A percentile compares a stretch with the other conserved stretches of the same genome.
phyloP scores from a whole-genome alignment of 768 basidiomycete genomes.

The Terana coerulea region DNA sequence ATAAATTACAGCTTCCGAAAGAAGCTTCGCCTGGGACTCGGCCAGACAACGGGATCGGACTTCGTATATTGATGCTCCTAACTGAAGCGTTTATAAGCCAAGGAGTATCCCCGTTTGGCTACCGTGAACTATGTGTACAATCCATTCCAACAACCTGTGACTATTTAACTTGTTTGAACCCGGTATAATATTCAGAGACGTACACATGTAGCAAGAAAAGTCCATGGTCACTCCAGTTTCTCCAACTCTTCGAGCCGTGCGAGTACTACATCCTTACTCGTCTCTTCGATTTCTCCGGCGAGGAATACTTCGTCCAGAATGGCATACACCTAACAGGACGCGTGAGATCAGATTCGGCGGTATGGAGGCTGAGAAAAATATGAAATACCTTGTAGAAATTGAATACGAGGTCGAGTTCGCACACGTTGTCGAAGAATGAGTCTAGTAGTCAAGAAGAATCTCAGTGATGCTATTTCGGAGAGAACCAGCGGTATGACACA shows the following conservation, averaged over 20 bases:
- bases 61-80: no score
- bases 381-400: constrained; percentile 89
- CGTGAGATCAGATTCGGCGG: no score
- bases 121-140: not conserved
- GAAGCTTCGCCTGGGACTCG: no score
- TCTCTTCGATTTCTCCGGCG: constrained; percentile 98
- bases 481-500: constrained; percentile 35
- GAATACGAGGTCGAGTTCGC: constrained; percentile 96
- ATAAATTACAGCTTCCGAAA: no score
- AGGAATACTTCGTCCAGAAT: constrained; percentile 98
- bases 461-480: no score
- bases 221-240: constrained; percentile 65
- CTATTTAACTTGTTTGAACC: no score
- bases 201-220: not conserved
- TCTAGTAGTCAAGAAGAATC: constrained; percentile 44
- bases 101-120: constrained; percentile 1
- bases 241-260: constrained; percentile 88
- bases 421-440: constrained; percentile 98
- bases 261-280: constrained; percentile 93
- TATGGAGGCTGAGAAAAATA: not conserved
- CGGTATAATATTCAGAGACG: not conserved
- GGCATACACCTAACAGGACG: constrained; percentile 79
- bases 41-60: no score
- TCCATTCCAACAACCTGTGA: not conserved
- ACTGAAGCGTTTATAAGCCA: no score